Percentiles rank a stretch among this genome's conserved stretches.
Evolutionary conservation across 345 rosid species (phyloP).

Genomic region (Aegle marmelos): DNA sequence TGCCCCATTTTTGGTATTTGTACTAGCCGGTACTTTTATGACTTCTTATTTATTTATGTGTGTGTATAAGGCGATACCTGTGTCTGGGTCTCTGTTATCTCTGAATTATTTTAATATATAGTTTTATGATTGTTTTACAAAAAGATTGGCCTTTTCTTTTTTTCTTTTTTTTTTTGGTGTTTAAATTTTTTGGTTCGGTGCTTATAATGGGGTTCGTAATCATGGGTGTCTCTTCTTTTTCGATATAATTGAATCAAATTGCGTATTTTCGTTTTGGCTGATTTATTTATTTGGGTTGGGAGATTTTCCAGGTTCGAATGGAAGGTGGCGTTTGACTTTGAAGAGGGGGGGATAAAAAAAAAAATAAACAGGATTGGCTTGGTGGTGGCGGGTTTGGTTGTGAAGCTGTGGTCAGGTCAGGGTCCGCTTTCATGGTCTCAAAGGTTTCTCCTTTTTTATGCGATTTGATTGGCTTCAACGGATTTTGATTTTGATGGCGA

Average conservation of each 20-base stretch:
- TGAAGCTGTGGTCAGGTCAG: constrained; percentile 15
- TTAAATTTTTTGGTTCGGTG: not conserved
- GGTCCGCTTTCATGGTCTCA: constrained; percentile 8
- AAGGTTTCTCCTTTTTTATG: constrained; percentile 10
- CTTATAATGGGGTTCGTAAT: constrained; percentile 19
- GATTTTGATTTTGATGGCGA: constrained; percentile 23
- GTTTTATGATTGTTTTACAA: constrained; percentile 13
- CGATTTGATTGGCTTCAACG: constrained; percentile 14
- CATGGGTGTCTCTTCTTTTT: constrained; percentile 21
- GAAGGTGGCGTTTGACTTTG: constrained; percentile 51
- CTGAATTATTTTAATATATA: not conserved
- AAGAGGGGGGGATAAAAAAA: constrained; percentile 3
- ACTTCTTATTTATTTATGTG: not conserved
- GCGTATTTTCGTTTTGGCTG: not conserved
- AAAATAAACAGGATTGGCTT: not conserved
- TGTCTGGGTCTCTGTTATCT: constrained; percentile 4
- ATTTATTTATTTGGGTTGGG: constrained; percentile 33
- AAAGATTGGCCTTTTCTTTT: constrained; percentile 7
- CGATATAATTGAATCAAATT: constrained; percentile 3
- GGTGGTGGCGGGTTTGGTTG: constrained; percentile 17
- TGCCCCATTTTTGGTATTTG: constrained; percentile 16
- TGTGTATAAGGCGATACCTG: not conserved
- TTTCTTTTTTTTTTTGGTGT: no score
- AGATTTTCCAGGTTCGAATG: constrained; percentile 49
- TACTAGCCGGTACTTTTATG: constrained; percentile 9